phyloP scores from a whole-genome alignment of 345 rosid genomes.

The Eucalyptus sp. region DNA sequence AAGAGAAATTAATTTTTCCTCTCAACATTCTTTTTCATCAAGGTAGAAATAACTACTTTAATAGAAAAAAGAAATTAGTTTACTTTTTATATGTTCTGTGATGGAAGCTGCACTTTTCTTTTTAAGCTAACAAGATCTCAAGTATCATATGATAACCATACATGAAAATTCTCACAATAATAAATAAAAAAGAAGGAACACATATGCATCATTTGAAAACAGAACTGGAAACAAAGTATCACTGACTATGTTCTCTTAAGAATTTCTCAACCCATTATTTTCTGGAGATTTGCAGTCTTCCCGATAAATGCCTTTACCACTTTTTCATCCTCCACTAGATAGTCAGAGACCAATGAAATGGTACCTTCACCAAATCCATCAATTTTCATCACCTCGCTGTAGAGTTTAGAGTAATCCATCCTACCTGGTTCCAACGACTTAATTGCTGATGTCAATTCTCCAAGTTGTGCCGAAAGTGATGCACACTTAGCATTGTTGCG shows the following conservation, averaged over 20 bases:
- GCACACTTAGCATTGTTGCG: too few species aligned
- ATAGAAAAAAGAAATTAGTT: not conserved
- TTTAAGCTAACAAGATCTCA: not conserved
- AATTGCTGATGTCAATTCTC: not conserved
- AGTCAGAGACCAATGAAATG: not conserved
- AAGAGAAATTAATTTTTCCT: not conserved
- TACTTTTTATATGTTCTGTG: not conserved
- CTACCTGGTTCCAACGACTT: rapidly evolving
- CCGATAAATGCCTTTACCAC: not conserved
- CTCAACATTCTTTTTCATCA: not conserved
- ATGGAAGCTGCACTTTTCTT: not conserved
- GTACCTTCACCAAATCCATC: not conserved
- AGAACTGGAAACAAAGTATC: not conserved
- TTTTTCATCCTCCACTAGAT: not conserved
- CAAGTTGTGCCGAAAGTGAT: not conserved
- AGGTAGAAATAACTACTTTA: not conserved
- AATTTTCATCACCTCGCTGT: not conserved
- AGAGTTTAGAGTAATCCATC: not conserved
- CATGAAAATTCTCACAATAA: not conserved
- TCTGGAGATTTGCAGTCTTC: not conserved
- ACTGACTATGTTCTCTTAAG: too few species aligned
- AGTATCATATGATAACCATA: not conserved
- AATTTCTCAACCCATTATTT: not conserved
- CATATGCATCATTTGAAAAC: not conserved
- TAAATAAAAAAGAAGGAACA: not conserved